These are phyloP conservation scores for Solanum aculeatissimum DNA, from an alignment of 305 asterid genomes.

Conservation along the genomic window DNA sequence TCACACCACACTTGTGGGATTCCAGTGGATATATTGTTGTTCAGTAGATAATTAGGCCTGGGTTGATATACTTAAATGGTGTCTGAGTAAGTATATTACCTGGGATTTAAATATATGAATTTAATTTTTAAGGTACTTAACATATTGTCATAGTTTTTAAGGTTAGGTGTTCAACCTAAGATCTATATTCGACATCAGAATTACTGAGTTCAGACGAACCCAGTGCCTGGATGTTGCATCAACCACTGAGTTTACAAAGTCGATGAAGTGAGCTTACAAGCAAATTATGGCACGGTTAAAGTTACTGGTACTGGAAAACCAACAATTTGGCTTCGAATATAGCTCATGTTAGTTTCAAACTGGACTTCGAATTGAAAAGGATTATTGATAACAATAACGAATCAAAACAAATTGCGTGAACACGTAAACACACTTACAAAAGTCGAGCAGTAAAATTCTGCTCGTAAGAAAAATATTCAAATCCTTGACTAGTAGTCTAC, in stretches of 20 bases:
- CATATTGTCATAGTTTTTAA: not conserved
- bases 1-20: no score
- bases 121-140: not conserved
- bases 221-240: not conserved
- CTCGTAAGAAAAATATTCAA: not conserved
- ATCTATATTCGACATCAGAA: not conserved
- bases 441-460: not conserved
- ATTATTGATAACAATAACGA: not conserved
- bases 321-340: not conserved
- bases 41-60: not conserved
- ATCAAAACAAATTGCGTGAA: not conserved
- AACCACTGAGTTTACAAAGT: no score
- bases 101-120: not conserved
- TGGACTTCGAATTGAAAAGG: not conserved
- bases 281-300: not conserved
- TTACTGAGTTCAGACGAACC: not conserved
- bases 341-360: not conserved
- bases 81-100: not conserved
- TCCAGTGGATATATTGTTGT: no score
- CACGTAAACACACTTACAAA: not conserved
- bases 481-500: not conserved
- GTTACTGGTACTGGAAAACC: not conserved
- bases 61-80: not conserved
- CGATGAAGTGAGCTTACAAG: not conserved
- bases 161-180: not conserved